A percentile compares a stretch with the other conserved stretches of the same genome.
phyloP scores from a whole-genome alignment of 2,329 filamentous ascomycete genomes.

The Fusarium sp. region DNA sequence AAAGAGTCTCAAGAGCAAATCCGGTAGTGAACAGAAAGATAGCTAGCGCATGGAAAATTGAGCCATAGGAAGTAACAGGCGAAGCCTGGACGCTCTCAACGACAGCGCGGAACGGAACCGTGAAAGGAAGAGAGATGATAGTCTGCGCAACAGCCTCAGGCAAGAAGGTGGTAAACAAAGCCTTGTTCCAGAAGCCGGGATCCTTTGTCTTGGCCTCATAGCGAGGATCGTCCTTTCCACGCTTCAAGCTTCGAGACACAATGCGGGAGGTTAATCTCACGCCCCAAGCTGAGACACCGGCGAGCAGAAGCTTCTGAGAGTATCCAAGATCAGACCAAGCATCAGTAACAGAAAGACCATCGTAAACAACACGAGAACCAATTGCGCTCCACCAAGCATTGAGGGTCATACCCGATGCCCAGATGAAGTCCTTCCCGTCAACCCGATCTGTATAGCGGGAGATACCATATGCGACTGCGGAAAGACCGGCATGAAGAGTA shows the following conservation, averaged over 20 bases:
- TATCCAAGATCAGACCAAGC: constrained; percentile 5
- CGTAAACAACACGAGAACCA: neutral
- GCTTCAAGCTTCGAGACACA: constrained; percentile 9
- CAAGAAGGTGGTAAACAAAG: neutral
- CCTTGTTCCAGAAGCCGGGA: constrained; percentile 7
- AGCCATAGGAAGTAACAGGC: neutral
- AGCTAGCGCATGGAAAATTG: neutral
- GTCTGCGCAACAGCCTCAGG: constrained; percentile 21
- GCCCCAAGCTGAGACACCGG: constrained; percentile 9
- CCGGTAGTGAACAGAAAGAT: constrained; percentile 13
- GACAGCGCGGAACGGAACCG: constrained; percentile 8
- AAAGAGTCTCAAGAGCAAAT: neutral
- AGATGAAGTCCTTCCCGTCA: constrained; percentile 16
- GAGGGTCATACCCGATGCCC: constrained; percentile 19
- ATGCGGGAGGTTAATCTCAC: neutral
- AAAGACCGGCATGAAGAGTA: constrained; percentile 3
- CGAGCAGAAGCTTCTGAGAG: constrained; percentile 6
- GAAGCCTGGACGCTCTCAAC: constrained; percentile 1
- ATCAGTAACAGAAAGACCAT: neutral
- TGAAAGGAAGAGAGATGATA: constrained; percentile 14
- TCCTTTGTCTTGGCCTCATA: constrained; percentile 2
- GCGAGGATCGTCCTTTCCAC: constrained; percentile 6
- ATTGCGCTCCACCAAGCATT: constrained; percentile 28
- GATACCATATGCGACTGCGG: constrained; percentile 1
- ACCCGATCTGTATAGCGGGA: constrained; percentile 9